These are phyloP conservation scores for Toxoplasma gondii DNA, from an alignment of 169 alveolate species.

Conservation along the genomic window DNA sequence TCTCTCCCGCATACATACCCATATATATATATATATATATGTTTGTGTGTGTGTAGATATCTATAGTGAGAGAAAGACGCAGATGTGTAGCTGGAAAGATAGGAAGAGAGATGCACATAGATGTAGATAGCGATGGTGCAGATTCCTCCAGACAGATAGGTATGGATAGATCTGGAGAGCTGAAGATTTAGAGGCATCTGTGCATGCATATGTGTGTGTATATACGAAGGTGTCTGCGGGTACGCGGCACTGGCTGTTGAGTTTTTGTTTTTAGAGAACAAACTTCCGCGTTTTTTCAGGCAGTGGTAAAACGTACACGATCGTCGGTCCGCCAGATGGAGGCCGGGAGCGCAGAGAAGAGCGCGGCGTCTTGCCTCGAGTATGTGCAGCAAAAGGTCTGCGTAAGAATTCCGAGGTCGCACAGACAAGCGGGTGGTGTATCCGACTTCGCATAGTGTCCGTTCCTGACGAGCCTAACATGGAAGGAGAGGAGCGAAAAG, in stretches of 20 bases:
- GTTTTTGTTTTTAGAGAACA: too few species aligned
- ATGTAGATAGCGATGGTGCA: too few species aligned
- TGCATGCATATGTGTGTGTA: neutral
- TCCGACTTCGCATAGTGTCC: neutral
- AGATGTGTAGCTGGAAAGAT: too few species aligned
- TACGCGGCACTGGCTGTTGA: too few species aligned
- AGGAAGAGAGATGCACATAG: too few species aligned
- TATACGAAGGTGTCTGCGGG: neutral
- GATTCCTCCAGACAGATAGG: too few species aligned
- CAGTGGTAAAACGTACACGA: conserved; percentile 50
- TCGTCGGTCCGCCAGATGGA: conserved; percentile 36
- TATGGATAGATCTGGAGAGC: too few species aligned
- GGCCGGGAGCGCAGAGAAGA: neutral
- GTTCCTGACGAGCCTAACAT: neutral
- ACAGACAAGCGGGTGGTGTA: too few species aligned
- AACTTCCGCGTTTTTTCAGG: neutral
- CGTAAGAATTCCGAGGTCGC: neutral
- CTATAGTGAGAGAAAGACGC: too few species aligned
- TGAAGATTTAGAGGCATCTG: neutral
- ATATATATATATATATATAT: too few species aligned
- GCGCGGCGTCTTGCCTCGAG: conserved; percentile 45
- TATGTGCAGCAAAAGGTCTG: neutral
- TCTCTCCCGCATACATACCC: neutral
- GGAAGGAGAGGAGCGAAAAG: too few species aligned
- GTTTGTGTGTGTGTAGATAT: neutral